These are phyloP conservation scores for Lablab purpureus DNA, from an alignment of 306 rosid genomes.

Conservation along the genomic window DNA sequence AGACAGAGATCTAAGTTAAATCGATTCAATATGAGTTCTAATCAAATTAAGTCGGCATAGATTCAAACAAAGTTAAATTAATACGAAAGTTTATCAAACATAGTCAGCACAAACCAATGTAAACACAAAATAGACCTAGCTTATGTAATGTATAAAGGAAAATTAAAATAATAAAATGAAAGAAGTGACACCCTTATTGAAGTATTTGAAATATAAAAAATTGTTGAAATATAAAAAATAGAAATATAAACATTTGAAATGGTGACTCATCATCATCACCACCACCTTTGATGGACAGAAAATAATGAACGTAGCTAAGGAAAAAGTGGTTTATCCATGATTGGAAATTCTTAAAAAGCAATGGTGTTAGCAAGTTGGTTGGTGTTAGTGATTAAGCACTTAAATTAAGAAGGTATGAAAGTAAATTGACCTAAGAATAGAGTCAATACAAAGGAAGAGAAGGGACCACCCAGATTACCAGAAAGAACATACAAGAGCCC, in stretches of 20 bases:
- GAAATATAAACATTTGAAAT: background rate
- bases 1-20: too few species aligned
- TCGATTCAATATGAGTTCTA: too few species aligned
- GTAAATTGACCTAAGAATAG: background rate
- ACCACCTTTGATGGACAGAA: conserved; percentile 24
- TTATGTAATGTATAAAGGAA: too few species aligned
- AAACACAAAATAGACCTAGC: too few species aligned
- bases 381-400: background rate
- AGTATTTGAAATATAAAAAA: background rate
- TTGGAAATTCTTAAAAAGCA: conserved; percentile 10
- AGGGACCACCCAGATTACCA: background rate
- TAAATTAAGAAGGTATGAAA: background rate
- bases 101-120: too few species aligned
- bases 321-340: background rate
- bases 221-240: background rate
- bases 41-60: too few species aligned
- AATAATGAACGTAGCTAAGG: background rate
- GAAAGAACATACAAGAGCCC: too few species aligned
- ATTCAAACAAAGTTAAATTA: too few species aligned
- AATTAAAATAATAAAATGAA: conserved; percentile 3
- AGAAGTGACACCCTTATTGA: conserved; percentile 6
- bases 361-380: background rate
- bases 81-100: too few species aligned
- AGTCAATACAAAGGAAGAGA: background rate
- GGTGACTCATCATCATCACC: background rate